Base-by-base conservation (phyloP, 345 rosid genomes). In the Citrus cavaleriei region DNA sequence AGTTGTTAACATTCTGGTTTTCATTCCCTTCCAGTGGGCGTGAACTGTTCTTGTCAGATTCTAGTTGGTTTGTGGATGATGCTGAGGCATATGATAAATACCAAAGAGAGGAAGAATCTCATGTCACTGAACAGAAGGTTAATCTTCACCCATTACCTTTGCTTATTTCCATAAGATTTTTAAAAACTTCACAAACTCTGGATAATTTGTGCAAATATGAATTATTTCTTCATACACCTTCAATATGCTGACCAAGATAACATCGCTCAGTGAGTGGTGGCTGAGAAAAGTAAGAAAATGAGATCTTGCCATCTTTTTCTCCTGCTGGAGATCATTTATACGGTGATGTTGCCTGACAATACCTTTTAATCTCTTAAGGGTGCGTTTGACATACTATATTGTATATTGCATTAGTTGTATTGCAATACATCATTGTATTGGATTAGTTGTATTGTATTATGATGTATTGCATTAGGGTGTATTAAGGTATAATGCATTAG, bases 1-100 rank as follows among this genome's bases (percentile, higher is more conserved):
- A 46, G 75, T 67, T 38, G 72, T 71, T 78, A 54, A 77, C 65
- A 38, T 78, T 34, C 32, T 62, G 46, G 67, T 79, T 78, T 66
- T 28, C n/a, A 81, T 70, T 66, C 24, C 21, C 78, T 84, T 63
- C 89, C 89, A 88, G 95, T 76, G 93, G 91, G 3, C 91, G 93
- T 32, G 91, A 91, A 72, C 89, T 89, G 25, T 91, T 89, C 72
- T 63, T 89, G 69, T 87, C 90, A 40, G 88, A 91, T 74, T 79
- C 92, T 49, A 88, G 93, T 59, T 57, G 81, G 62, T 91, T 91
- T 79, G 93, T 91, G 80, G 93, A 88, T 78, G 95, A 89, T 82
- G 85, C 72, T 2, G 95, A 86, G 83, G 91, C 90, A 74, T 88
- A 82, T 79, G 94, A 91, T 22, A 81, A 82, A 64, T 86, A 91